A percentile compares a stretch with the other conserved stretches of the same genome.
These are phyloP conservation scores for Raffaelea arxii DNA, from an alignment of 2,329 filamentous ascomycete genomes.

Conservation along the genomic window DNA sequence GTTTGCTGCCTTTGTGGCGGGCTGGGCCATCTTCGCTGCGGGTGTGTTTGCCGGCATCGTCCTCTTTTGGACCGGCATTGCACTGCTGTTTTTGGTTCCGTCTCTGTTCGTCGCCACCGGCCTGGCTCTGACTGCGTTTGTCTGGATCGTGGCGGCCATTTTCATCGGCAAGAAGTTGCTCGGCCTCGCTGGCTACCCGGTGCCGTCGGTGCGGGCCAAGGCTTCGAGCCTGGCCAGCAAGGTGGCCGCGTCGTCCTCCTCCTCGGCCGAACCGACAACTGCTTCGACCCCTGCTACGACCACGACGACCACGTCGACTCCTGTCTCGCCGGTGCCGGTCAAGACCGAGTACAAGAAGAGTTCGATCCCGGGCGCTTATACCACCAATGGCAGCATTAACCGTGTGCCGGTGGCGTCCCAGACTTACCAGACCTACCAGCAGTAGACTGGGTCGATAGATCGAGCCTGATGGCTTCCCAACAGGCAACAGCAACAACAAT, in stretches of 20 bases:
- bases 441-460: neutral
- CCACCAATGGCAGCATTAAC: neutral
- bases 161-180: neutral
- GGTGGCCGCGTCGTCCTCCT: too few species aligned
- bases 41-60: conserved; percentile 10
- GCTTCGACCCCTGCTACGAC: neutral
- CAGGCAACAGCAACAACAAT: neutral
- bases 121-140: neutral
- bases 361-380: neutral
- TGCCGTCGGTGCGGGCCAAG: neutral
- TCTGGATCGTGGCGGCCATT: neutral
- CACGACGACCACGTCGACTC: neutral
- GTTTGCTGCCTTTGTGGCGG: conserved; percentile 8
- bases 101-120: conserved; percentile 8
- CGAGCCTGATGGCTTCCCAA: neutral
- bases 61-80: conserved; percentile 12
- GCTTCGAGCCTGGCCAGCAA: neutral
- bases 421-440: neutral
- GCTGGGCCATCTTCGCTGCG: conserved; percentile 9
- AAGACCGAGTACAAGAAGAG: neutral
- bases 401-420: neutral
- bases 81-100: conserved; percentile 10
- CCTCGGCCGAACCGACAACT: neutral
- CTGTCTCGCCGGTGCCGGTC: neutral
- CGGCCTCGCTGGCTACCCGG: neutral